Percentiles rank a stretch among this genome's conserved stretches.
These are phyloP conservation scores for Fusarium oxysporum DNA, from an alignment of 2,329 filamentous ascomycete species.

Conservation along the genomic window DNA sequence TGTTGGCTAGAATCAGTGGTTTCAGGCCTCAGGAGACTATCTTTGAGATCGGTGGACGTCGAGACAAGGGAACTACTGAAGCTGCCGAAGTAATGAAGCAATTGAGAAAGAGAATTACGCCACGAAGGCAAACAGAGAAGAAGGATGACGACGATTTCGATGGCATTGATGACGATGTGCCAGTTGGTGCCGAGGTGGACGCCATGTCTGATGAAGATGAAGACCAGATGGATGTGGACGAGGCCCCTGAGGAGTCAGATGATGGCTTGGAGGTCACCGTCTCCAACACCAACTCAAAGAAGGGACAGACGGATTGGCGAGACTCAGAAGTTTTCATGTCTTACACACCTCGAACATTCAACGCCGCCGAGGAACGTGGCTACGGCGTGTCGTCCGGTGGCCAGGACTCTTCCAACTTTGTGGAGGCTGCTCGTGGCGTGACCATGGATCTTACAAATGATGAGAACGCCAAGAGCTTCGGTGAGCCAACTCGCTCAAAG, in stretches of 20 bases:
- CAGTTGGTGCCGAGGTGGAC: constrained; percentile 51
- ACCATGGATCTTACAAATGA: constrained; percentile 96
- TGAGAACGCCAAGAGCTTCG: constrained; percentile 83
- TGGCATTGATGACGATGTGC: constrained; percentile 46
- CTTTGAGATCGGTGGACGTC: constrained; percentile 89
- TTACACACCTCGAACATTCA: constrained; percentile 85
- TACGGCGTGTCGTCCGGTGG: constrained; percentile 92
- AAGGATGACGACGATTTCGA: constrained; percentile 54
- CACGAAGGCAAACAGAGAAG: constrained; percentile 59
- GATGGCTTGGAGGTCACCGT: constrained; percentile 79
- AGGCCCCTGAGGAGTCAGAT: constrained; percentile 65
- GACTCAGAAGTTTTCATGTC: constrained; percentile 96
- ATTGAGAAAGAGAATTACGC: constrained; percentile 76
- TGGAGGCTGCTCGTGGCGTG: constrained; percentile 85
- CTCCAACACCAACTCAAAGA: constrained; percentile 66
- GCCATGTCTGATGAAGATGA: constrained; percentile 43
- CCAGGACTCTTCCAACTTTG: constrained; percentile 77
- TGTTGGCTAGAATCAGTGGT: constrained; percentile 88
- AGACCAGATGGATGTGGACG: constrained; percentile 54
- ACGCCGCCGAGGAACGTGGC: constrained; percentile 87
- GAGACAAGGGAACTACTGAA: constrained; percentile 72
- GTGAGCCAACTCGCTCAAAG: constrained; percentile 76
- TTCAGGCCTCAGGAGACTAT: constrained; percentile 94
- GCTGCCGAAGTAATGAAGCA: constrained; percentile 82
- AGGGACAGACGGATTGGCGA: constrained; percentile 74